A percentile compares a stretch with the other conserved stretches of the same genome.
These are phyloP conservation scores for Yamadazyma diddensiae DNA, from an alignment of 1,139 yeast species.

Conservation along the genomic window DNA sequence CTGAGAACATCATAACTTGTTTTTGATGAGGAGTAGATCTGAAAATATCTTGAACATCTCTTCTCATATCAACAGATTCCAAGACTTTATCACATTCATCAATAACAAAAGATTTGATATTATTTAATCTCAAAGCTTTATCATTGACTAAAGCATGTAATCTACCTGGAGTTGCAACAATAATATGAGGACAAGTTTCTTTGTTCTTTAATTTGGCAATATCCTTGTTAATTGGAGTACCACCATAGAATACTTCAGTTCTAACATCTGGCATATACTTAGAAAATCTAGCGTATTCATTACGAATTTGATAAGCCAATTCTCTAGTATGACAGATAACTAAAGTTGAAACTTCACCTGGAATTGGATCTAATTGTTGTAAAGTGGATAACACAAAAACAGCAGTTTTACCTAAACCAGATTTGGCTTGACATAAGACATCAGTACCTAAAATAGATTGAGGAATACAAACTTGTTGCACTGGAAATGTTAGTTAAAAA, in stretches of 20 bases:
- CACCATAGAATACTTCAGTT: slow-evolving; percentile 97
- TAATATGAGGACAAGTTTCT: slow-evolving; percentile 94
- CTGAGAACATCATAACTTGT: slow-evolving; percentile 99
- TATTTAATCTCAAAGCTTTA: slow-evolving; percentile 80
- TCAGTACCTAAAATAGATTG: slow-evolving; percentile 98
- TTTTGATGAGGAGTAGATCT: slow-evolving; percentile 97
- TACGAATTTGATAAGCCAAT: slow-evolving; percentile 96
- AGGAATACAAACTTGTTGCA: slow-evolving; percentile 97
- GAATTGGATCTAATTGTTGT: slow-evolving; percentile 96
- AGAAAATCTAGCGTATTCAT: slow-evolving; percentile 96
- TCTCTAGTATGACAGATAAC: slow-evolving; percentile 98
- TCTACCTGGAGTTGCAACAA: slow-evolving; percentile 99
- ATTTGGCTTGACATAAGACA: slow-evolving; percentile 97
- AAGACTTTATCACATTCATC: slow-evolving; percentile 99
- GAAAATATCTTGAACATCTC: slow-evolving; percentile 97
- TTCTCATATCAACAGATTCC: slow-evolving; percentile 91
- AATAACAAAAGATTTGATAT: slow-evolving; percentile 90
- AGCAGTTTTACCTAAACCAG: slow-evolving; percentile 99
- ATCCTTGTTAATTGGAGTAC: slow-evolving; percentile 84
- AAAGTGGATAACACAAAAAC: slow-evolving; percentile 94
- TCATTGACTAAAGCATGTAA: slow-evolving; percentile 91
- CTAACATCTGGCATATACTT: slow-evolving; percentile 98
- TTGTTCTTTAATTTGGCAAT: slow-evolving; percentile 85
- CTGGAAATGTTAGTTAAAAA: slow-evolving; percentile 34
- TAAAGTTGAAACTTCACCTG: slow-evolving; percentile 92